Evolutionary conservation across 371 early-diverging fungal species (phyloP), one percentile per base, ranked within the genome.

Genomic region (Conidiobolus incongruus): DNA sequence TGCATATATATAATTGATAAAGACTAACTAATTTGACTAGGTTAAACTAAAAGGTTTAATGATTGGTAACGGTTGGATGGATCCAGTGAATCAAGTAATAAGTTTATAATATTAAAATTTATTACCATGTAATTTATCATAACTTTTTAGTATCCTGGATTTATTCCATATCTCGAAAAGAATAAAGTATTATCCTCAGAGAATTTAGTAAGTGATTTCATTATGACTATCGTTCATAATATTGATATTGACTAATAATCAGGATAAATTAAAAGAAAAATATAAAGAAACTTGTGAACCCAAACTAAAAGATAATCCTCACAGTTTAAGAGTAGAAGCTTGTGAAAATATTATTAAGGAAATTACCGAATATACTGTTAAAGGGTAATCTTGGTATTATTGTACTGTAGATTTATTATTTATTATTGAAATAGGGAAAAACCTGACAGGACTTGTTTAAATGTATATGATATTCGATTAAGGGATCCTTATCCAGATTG

Each of bases 21-120:
- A n/a, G n/a, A n/a, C n/a, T n/a, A n/a, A n/a, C n/a, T n/a, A n/a
- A n/a, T 28, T 47, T 8, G 22, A 37, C 12, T 43, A 64, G 51
- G 64, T 69, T 35, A 63, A 72, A 39, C 43, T 85, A 4, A 52
- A 66, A 44, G 84, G 86, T 2, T 22, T 81, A 1, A 62, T 67
- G 11, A 77, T 89, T 46, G 85, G 85, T 8, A 89, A 85, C 51
- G 87, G 87, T 15, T 89, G 89, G 89, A 78, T 85, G 4, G 82
- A 84, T 32, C 75, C 85, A 0, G 20, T 58, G 13, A 65, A 67
- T 35, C 82, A 81, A 66, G 82, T 77, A 62, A 40, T n/a, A n/a
- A n/a, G n/a, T n/a, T n/a, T n/a, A n/a, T n/a, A n/a, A n/a, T n/a
- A n/a, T n/a, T n/a, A n/a, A n/a, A n/a, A n/a, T n/a, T n/a, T n/a